Evolutionary conservation across 306 rosid species (phyloP).

Genomic region (Begonia fuchsioides): DNA sequence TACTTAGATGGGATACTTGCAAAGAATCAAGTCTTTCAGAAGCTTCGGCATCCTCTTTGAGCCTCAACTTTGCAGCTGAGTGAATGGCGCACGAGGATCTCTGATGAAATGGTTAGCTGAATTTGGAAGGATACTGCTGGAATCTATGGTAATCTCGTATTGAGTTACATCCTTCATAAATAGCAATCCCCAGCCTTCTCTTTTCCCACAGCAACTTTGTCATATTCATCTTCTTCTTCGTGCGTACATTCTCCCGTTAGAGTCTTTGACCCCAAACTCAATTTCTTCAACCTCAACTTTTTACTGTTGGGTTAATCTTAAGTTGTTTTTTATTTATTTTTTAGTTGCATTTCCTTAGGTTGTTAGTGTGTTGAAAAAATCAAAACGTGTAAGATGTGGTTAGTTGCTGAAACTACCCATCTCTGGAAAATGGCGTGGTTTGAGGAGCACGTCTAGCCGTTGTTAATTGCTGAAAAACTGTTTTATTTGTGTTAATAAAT

Average conservation of each 20-base stretch:
- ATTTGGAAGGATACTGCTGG: slow-evolving; percentile 33
- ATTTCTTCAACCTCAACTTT: background rate
- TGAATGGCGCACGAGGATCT: slow-evolving; percentile 95
- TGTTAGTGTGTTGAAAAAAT: too few species aligned
- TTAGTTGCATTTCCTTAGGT: too few species aligned
- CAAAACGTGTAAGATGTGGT: too few species aligned
- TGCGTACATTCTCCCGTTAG: slow-evolving; percentile 16
- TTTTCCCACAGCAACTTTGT: slow-evolving; percentile 68
- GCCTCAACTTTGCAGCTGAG: slow-evolving; percentile 57
- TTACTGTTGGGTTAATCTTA: too few species aligned
- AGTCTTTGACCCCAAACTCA: background rate
- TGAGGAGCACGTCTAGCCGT: too few species aligned
- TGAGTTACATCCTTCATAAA: slow-evolving; percentile 55
- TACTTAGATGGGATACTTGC: background rate
- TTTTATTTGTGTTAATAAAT: too few species aligned
- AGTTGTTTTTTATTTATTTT: too few species aligned
- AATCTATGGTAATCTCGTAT: slow-evolving; percentile 48
- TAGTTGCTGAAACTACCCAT: too few species aligned
- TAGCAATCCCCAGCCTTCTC: slow-evolving; percentile 45
- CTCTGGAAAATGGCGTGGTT: too few species aligned
- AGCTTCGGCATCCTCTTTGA: slow-evolving; percentile 52
- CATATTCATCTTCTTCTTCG: slow-evolving; percentile 88
- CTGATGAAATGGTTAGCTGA: slow-evolving; percentile 27
- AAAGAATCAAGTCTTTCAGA: slow-evolving; percentile 34
- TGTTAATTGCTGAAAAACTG: too few species aligned